These are phyloP conservation scores for Curvularia hawaiiensis DNA, from an alignment of 2,329 filamentous ascomycete species.

Conservation along the genomic window DNA sequence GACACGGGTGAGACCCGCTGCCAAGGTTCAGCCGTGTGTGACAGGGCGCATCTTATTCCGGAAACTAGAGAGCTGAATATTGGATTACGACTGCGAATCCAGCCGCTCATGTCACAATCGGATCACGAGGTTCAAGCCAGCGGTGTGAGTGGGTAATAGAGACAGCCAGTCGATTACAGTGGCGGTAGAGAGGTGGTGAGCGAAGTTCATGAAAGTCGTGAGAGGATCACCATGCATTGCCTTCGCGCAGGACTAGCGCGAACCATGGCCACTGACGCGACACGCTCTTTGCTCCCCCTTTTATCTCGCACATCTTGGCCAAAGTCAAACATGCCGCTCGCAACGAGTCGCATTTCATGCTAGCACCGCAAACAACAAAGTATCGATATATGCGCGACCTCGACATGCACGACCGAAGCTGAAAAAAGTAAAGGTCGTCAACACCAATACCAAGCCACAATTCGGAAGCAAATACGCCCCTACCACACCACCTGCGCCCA, in stretches of 20 bases:
- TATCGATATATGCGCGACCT: slow-evolving; percentile 1
- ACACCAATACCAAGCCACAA: slow-evolving; percentile 4
- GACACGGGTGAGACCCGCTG: slow-evolving; percentile 7
- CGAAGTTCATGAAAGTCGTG: not conserved
- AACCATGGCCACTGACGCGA: slow-evolving; percentile 6
- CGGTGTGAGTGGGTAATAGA: slow-evolving; percentile 1
- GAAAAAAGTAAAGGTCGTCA: not conserved
- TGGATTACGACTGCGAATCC: slow-evolving; percentile 2
- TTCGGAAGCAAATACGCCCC: slow-evolving; percentile 1
- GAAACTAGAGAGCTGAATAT: slow-evolving; percentile 2
- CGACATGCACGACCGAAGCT: not conserved
- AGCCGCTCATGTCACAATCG: not conserved
- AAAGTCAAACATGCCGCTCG: slow-evolving; percentile 8
- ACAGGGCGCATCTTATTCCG: slow-evolving; percentile 7
- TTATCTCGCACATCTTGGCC: slow-evolving; percentile 9
- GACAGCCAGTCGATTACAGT: not conserved
- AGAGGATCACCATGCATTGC: slow-evolving; percentile 1
- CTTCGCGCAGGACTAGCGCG: slow-evolving; percentile 8
- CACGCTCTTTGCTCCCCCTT: slow-evolving; percentile 8
- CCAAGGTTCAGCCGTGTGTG: slow-evolving; percentile 12
- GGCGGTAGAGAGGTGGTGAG: not conserved
- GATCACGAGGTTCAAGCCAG: slow-evolving; percentile 5
- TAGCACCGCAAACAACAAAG: slow-evolving; percentile 7
- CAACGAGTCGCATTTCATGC: slow-evolving; percentile 3
- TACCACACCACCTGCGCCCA: not conserved